Conservation (phyloP, 352 stramenopile species). For the Thalassiosira hispida region DNA sequence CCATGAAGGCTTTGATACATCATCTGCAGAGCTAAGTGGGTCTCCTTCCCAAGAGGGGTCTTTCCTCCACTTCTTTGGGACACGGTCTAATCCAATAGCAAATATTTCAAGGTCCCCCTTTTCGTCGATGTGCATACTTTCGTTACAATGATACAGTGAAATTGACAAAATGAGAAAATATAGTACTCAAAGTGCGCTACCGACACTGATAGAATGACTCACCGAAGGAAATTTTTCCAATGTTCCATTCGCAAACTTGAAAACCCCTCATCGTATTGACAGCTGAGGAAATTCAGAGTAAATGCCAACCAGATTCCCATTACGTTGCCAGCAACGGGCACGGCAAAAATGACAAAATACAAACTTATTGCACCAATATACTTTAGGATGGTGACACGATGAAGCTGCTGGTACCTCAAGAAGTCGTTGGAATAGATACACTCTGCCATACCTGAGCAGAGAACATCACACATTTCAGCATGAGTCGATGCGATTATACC, state of each 20-base stretch:
- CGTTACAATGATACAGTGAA: background rate
- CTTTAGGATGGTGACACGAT: conserved; percentile 42
- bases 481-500: conserved; percentile 54
- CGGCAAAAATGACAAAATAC: conserved; percentile 62
- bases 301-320: conserved; percentile 65
- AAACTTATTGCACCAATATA: conserved; percentile 57
- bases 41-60: conserved; percentile 49
- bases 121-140: conserved; percentile 35
- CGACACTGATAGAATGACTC: too few relatives aligned
- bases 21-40: conserved; percentile 5
- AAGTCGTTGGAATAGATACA: conserved; percentile 53
- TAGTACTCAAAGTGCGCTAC: background rate
- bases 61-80: conserved; percentile 58
- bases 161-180: background rate
- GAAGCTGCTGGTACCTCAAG: conserved; percentile 41
- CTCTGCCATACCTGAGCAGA: conserved; percentile 37
- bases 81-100: conserved; percentile 58
- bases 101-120: conserved; percentile 68
- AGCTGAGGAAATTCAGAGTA: conserved; percentile 62
- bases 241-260: conserved; percentile 63
- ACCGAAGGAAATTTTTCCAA: conserved; percentile 66
- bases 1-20: conserved; percentile 49
- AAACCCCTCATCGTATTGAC: conserved; percentile 66
- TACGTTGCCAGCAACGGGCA: conserved; percentile 61
- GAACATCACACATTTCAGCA: conserved; percentile 48